Evolutionary conservation across 805 yeast species (phyloP).

Genomic region (Peterozyma toletana): DNA sequence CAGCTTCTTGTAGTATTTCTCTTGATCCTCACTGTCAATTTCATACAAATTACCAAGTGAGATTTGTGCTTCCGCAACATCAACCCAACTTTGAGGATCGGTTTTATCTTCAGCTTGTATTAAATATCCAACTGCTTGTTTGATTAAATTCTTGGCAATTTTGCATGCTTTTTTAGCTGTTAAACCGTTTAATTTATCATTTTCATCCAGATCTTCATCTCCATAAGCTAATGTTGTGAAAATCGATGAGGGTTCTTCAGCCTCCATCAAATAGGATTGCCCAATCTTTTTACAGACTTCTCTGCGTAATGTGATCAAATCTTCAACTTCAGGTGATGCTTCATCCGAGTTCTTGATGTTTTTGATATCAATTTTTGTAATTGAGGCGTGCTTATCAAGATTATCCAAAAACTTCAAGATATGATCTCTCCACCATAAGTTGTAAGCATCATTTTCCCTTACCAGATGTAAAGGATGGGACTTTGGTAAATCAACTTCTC

Average conservation of each 20-base stretch:
- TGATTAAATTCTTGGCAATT: slow-evolving; percentile 39
- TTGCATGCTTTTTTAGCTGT: slow-evolving; percentile 36
- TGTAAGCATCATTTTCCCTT: slow-evolving; percentile 31
- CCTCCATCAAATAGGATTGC: slow-evolving; percentile 54
- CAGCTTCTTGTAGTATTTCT: slow-evolving; percentile 58
- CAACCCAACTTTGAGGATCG: slow-evolving; percentile 77
- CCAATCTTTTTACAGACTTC: slow-evolving; percentile 48
- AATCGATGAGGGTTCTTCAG: slow-evolving; percentile 51
- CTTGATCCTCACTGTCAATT: slow-evolving; percentile 61
- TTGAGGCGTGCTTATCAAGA: slow-evolving; percentile 15
- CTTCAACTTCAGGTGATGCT: slow-evolving; percentile 11
- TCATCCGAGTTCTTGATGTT: slow-evolving; percentile 9
- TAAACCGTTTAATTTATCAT: slow-evolving; percentile 27
- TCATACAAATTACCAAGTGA: slow-evolving; percentile 70
- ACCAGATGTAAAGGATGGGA: slow-evolving; percentile 48
- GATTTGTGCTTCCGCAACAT: slow-evolving; percentile 80
- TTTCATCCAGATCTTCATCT: slow-evolving; percentile 30
- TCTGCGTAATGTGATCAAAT: slow-evolving; percentile 21
- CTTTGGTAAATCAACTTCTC: slow-evolving; percentile 26
- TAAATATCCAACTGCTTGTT: slow-evolving; percentile 50
- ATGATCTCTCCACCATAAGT: slow-evolving; percentile 50
- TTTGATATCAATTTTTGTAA: not conserved
- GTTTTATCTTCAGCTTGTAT: slow-evolving; percentile 56
- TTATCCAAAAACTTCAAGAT: slow-evolving; percentile 25
- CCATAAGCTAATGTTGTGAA: slow-evolving; percentile 55